phyloP scores from a whole-genome alignment of 2,329 filamentous ascomycete species.

The Cladophialophora exuberans region DNA sequence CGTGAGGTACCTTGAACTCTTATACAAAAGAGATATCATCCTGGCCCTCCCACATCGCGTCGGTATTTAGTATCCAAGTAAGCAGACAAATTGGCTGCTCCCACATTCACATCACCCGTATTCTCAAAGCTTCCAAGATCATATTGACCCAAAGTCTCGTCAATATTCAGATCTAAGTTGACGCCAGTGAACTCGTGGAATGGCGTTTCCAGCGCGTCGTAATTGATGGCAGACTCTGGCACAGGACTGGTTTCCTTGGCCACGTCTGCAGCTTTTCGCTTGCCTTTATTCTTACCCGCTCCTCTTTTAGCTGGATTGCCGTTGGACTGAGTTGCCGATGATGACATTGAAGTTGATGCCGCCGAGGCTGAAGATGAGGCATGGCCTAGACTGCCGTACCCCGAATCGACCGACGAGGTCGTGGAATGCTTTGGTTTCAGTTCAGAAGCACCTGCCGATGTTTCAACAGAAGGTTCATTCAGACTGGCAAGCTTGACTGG shows the following conservation, averaged over 20 bases:
- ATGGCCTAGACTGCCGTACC: slow-evolving; percentile 25
- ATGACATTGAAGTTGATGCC: not conserved
- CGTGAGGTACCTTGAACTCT: no score
- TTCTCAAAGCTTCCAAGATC: not conserved
- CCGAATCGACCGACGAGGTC: slow-evolving; percentile 27
- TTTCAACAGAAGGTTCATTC: not conserved
- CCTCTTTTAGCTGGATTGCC: not conserved
- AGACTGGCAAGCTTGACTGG: slow-evolving; percentile 19
- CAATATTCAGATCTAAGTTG: slow-evolving; percentile 12
- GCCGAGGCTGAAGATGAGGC: slow-evolving; percentile 13
- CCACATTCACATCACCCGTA: slow-evolving; percentile 7
- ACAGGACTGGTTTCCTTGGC: slow-evolving; percentile 12
- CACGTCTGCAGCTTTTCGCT: slow-evolving; percentile 6
- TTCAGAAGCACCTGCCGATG: not conserved
- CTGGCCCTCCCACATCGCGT: not conserved
- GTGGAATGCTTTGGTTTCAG: slow-evolving; percentile 25
- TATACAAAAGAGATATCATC: no score
- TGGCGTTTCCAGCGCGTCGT: slow-evolving; percentile 18
- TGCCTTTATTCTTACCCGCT: slow-evolving; percentile 14
- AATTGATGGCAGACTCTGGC: slow-evolving; percentile 25
- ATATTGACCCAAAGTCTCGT: slow-evolving; percentile 4
- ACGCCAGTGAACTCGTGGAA: slow-evolving; percentile 22
- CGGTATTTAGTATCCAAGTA: slow-evolving; percentile 13
- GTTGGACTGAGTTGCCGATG: not conserved
- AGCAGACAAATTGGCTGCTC: slow-evolving; percentile 5